Evolutionary conservation across 2,329 filamentous ascomycete species (phyloP).

Genomic region (Fusarium hainanense): DNA sequence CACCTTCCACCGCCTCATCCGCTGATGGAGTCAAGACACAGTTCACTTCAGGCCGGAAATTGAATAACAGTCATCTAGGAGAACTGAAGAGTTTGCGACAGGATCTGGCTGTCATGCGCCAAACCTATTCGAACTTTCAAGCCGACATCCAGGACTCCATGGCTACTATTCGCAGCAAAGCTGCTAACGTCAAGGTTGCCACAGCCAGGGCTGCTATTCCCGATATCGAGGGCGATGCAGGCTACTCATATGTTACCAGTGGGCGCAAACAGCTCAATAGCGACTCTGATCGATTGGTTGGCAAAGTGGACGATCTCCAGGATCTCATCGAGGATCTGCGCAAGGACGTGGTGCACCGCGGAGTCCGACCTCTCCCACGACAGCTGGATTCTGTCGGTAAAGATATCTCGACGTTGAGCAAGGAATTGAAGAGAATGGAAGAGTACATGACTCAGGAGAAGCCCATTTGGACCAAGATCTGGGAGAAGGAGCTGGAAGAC

Average conservation of each 20-base stretch:
- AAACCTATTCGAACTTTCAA: constrained; percentile 93
- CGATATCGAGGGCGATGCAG: constrained; percentile 78
- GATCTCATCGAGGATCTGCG: constrained; percentile 95
- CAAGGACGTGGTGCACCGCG: constrained; percentile 94
- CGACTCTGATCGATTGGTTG: constrained; percentile 91
- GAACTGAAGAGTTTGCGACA: constrained; percentile 86
- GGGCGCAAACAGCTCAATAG: constrained; percentile 88
- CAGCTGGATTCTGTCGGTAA: constrained; percentile 91
- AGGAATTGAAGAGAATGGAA: constrained; percentile 93
- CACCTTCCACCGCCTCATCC: constrained; percentile 57
- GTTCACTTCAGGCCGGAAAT: constrained; percentile 54
- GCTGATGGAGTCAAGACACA: constrained; percentile 55
- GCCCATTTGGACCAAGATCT: constrained; percentile 98
- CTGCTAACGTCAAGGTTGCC: constrained; percentile 79
- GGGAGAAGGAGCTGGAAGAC: constrained; percentile 96
- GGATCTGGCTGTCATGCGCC: constrained; percentile 89
- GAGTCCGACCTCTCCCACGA: constrained; percentile 88
- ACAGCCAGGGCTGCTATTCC: constrained; percentile 78
- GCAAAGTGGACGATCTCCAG: constrained; percentile 95
- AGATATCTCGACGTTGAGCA: constrained; percentile 82
- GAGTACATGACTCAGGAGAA: constrained; percentile 93
- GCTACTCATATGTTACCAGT: constrained; percentile 83
- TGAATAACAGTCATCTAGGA: constrained; percentile 71
- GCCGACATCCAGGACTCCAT: constrained; percentile 90
- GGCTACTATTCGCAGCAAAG: constrained; percentile 83